Percentiles rank a stretch among this genome's conserved stretches.
Evolutionary conservation across 2,329 filamentous ascomycete species (phyloP).

Genomic region (Zymoseptoria ardabiliae): DNA sequence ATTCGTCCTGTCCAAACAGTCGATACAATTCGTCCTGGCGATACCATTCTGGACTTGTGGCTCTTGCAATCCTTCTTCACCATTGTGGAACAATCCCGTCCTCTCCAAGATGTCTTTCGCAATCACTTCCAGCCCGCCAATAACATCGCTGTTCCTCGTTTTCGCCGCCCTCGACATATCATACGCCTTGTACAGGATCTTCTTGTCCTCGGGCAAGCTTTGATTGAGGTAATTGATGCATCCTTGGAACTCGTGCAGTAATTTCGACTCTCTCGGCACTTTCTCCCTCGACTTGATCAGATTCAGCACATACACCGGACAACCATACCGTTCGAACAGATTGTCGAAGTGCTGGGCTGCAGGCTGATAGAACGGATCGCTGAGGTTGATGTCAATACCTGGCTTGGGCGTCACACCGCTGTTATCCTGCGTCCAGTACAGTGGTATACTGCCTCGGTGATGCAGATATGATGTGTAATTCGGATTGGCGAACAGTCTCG

Average conservation of each 20-base stretch:
- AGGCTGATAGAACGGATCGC: constrained; percentile 91
- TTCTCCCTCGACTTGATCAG: constrained; percentile 80
- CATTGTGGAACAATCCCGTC: constrained; percentile 94
- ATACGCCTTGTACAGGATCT: constrained; percentile 90
- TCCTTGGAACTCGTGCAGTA: constrained; percentile 78
- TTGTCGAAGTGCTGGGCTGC: constrained; percentile 94
- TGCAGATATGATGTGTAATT: constrained; percentile 95
- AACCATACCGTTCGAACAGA: constrained; percentile 85
- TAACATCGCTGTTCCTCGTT: constrained; percentile 83
- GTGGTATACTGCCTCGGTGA: constrained; percentile 89
- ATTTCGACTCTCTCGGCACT: constrained; percentile 82
- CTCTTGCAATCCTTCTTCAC: constrained; percentile 59
- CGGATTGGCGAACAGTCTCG: constrained; percentile 76
- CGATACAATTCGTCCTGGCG: constrained; percentile 93
- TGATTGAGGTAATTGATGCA: constrained; percentile 91
- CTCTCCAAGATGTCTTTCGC: constrained; percentile 77
- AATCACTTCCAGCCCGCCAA: constrained; percentile 81
- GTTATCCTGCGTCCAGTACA: constrained; percentile 96
- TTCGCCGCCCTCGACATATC: constrained; percentile 98
- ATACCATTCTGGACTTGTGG: constrained; percentile 81
- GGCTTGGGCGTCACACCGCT: constrained; percentile 94
- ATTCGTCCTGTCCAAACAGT: constrained; percentile 94
- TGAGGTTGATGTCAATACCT: constrained; percentile 88
- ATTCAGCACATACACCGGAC: constrained; percentile 85
- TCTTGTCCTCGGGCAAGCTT: constrained; percentile 73